phyloP scores from a whole-genome alignment of 345 rosid genomes.

The Crucihimalaya himalaica region DNA sequence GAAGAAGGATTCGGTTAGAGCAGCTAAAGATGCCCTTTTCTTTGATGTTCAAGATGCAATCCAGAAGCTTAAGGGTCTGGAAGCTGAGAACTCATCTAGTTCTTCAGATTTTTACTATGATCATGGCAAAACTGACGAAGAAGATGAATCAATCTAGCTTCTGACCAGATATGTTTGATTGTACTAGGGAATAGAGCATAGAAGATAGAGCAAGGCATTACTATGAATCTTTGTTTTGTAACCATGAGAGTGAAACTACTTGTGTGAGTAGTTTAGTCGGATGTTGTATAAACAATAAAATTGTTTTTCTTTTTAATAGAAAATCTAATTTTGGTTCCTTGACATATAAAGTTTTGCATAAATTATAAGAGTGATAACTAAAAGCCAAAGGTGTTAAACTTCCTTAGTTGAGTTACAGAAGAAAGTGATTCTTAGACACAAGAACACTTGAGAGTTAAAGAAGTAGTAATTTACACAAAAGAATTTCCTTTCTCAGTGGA shows the following conservation, averaged over 20 bases:
- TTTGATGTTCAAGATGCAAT: slow-evolving; percentile 65
- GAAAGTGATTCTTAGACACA: slow-evolving; percentile 15
- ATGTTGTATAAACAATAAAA: slow-evolving; percentile 16
- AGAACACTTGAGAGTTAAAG: slow-evolving; percentile 24
- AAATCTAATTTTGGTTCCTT: neutral
- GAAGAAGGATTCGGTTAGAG: slow-evolving; percentile 46
- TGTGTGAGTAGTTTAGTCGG: slow-evolving; percentile 11
- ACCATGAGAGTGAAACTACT: slow-evolving; percentile 21
- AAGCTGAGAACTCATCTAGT: slow-evolving; percentile 29
- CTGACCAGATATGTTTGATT: slow-evolving; percentile 14
- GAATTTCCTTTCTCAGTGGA: slow-evolving; percentile 15
- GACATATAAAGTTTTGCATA: neutral
- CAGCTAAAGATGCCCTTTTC: slow-evolving; percentile 57
- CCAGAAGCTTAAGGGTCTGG: slow-evolving; percentile 54
- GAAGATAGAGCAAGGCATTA: slow-evolving; percentile 14
- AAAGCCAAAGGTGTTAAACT: slow-evolving; percentile 24
- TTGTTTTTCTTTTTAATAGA: slow-evolving; percentile 7
- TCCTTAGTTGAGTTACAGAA: slow-evolving; percentile 17
- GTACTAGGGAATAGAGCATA: slow-evolving; percentile 4
- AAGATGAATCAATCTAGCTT: slow-evolving; percentile 34
- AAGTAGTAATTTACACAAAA: slow-evolving; percentile 36
- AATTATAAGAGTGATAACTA: neutral
- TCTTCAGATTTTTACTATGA: slow-evolving; percentile 48
- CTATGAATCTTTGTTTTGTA: slow-evolving; percentile 25
- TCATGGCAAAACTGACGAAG: slow-evolving; percentile 38